A percentile compares a stretch with the other conserved stretches of the same genome.
phyloP scores from a whole-genome alignment of 2,329 filamentous ascomycete species.

The Colletotrichum tropicale region DNA sequence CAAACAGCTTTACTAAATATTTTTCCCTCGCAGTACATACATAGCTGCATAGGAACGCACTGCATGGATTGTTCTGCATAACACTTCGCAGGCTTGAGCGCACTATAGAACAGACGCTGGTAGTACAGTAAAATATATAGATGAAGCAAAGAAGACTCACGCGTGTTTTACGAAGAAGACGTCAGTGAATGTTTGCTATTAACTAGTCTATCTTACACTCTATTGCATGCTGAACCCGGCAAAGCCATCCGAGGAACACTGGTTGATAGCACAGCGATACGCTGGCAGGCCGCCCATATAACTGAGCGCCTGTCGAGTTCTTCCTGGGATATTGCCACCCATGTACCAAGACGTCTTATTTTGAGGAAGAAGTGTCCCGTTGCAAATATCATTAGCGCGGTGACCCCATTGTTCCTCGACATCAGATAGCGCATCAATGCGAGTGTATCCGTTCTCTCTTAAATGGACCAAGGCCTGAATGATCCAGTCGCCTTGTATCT shows the following conservation, averaged over 20 bases:
- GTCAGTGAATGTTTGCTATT: not conserved
- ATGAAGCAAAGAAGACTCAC: not conserved
- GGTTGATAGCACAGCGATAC: not conserved
- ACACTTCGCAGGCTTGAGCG: not conserved
- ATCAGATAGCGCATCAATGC: constrained; percentile 29
- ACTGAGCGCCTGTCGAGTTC: constrained; percentile 36
- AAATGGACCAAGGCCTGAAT: constrained; percentile 33
- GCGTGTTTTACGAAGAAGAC: not conserved
- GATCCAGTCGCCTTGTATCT: constrained; percentile 46
- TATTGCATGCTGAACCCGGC: not conserved
- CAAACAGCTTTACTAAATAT: not conserved
- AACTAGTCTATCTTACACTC: not conserved
- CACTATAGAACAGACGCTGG: not conserved
- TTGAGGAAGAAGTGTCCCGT: not conserved
- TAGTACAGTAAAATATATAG: not conserved
- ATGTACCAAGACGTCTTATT: constrained; percentile 36
- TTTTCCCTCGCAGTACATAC: not conserved
- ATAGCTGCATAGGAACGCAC: not conserved
- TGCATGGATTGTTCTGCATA: not conserved
- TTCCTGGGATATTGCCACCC: constrained; percentile 45
- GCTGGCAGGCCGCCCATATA: constrained; percentile 31
- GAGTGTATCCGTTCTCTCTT: constrained; percentile 28
- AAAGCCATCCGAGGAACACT: not conserved
- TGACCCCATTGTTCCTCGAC: constrained; percentile 34
- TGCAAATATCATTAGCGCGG: not conserved